Evolutionary conservation across 2,329 filamentous ascomycete species (phyloP).

Genomic region (Trichoderma aggressivum): DNA sequence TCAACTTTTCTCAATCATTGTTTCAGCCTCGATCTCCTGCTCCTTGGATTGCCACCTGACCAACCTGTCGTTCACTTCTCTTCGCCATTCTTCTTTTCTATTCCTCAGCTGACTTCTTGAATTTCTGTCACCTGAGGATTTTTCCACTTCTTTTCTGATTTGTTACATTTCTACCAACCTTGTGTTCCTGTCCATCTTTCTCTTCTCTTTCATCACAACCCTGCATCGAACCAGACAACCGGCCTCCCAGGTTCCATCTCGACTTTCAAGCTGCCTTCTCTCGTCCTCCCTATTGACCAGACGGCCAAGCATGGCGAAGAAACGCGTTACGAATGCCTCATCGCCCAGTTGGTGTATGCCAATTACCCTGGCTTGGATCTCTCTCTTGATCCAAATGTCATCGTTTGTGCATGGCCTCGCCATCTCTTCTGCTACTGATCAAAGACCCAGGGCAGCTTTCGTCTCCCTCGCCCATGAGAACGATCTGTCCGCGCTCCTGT

Average conservation of each 20-base stretch:
- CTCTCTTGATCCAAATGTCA: slow-evolving; percentile 25
- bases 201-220: not conserved
- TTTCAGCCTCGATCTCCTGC: slow-evolving; percentile 21
- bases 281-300: not conserved
- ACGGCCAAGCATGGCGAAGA: slow-evolving; percentile 23
- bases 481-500: slow-evolving; percentile 32
- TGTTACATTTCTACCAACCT: not conserved
- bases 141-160: not conserved
- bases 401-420: slow-evolving; percentile 22
- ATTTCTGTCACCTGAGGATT: not conserved
- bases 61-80: slow-evolving; percentile 9
- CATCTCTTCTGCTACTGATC: slow-evolving; percentile 23
- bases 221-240: not conserved
- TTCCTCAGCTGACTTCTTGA: slow-evolving; percentile 18
- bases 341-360: not conserved
- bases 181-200: slow-evolving; percentile 5
- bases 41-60: slow-evolving; percentile 16
- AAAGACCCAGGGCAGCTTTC: slow-evolving; percentile 31
- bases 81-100: slow-evolving; percentile 1
- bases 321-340: not conserved
- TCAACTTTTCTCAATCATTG: slow-evolving; percentile 19
- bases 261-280: not conserved
- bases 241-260: not conserved
- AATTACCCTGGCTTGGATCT: slow-evolving; percentile 20
- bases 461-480: slow-evolving; percentile 32